Conservation (phyloP, 164 flowering plant species). For the Buxus sempervirens region DNA sequence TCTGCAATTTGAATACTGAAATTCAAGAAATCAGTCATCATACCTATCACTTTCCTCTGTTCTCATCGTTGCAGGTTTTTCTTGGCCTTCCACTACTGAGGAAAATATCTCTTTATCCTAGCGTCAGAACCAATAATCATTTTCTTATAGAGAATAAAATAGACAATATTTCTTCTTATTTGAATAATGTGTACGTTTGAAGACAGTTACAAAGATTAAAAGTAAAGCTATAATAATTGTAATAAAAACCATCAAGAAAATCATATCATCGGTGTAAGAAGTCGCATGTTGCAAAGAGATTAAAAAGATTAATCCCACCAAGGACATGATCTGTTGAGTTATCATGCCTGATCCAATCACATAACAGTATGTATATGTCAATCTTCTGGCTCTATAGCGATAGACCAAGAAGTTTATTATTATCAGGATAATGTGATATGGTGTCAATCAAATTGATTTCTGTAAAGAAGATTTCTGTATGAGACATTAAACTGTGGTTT, state of each 20-base stretch:
- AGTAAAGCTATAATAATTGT: background rate
- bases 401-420: background rate
- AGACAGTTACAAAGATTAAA: background rate
- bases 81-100: constrained; percentile 26
- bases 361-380: too few relatives aligned
- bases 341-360: too few relatives aligned
- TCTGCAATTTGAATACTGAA: background rate
- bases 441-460: background rate
- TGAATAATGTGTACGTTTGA: background rate
- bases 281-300: background rate
- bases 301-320: background rate
- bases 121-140: constrained; percentile 3
- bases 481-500: background rate
- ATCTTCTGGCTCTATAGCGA: background rate
- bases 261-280: background rate
- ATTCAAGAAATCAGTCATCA: background rate
- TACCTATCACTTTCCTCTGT: constrained; percentile 32
- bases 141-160: constrained; percentile 5
- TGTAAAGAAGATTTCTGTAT: background rate
- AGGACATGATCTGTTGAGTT: too few relatives aligned
- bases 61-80: constrained; percentile 19
- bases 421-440: background rate
- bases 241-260: background rate
- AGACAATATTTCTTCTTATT: background rate
- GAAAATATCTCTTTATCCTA: constrained; percentile 39